Evolutionary conservation across 768 basidiomycete genomes (phyloP), one percentile per base, ranked within the genome.

Genomic region (Lanmaoa pseudosensibilis): DNA sequence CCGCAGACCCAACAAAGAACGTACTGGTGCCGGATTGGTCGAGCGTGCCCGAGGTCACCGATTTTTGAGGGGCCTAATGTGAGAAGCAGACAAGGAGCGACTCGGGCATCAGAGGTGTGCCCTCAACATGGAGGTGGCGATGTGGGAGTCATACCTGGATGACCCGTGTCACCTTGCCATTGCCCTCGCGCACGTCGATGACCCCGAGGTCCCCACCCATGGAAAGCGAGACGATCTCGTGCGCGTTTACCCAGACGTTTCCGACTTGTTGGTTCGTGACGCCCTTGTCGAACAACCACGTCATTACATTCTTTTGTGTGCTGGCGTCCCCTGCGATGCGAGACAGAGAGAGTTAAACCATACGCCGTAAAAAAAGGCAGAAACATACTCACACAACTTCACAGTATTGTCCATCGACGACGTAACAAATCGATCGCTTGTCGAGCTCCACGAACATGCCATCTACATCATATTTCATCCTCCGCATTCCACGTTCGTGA

Each of bases 351-450:
- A 13, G 10, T 47, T 21, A 11, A 23, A 27, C 38, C 19, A 36
- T n/a, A 33, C 30, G 25, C 46, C 16, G 30, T 51, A 4, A 51
- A 25, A 51, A 5, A 41, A 34, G 15, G 34, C 36, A 33, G 33
- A 52, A 34, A 50, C 7, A 48, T 21, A 52, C 50, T 40, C 68
- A 92, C 94, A 98, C 4, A 96, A 73, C 65, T 91, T 92, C 50
- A 95, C 92, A 3, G 89, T 88, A 56, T 88, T 82, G 68, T 98
- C 94, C 16, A 88, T 89, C 2, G 92, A 88, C 10, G 92, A 90
- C 0, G 93, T 94, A n/a, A 83, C 79, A 38, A 97, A 73, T 3
- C 75, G 79, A 65, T 81, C 86, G 71, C 84, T 90, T 57, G 91
- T 85, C 1, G 83, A 80, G 58, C 83, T 84, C 94, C 94, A 97